Evolutionary conservation across 495 filamentous ascomycete genomes (phyloP).

Genomic region (Hypoxylon lienhwacheense): DNA sequence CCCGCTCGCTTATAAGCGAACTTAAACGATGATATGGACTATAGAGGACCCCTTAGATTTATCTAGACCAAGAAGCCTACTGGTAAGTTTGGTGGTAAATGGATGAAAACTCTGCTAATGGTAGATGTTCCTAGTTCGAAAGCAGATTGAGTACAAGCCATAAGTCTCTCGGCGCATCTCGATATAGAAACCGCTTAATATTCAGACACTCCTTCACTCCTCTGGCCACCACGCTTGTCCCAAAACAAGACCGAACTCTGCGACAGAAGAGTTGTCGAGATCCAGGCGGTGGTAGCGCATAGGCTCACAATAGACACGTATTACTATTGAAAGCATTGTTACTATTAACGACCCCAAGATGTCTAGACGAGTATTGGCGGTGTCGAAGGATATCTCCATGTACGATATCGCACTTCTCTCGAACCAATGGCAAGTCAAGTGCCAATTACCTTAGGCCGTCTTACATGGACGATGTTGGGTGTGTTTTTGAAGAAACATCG

Average conservation of each 20-base stretch:
- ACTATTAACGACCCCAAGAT: neutral
- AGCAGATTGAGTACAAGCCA: neutral
- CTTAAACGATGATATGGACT: no score
- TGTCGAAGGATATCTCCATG: neutral
- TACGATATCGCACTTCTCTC: neutral
- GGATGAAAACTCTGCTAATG: neutral
- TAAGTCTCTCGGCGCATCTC: neutral
- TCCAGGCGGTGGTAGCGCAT: neutral
- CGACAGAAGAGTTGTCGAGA: no score
- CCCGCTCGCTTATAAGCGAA: no score
- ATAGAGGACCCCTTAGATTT: no score
- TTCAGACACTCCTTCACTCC: slow-evolving; percentile 2
- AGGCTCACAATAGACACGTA: neutral
- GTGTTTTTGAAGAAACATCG: neutral
- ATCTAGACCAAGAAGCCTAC: no score
- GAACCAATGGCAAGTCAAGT: neutral
- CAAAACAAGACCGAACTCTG: no score
- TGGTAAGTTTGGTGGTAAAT: no score
- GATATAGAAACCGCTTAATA: neutral
- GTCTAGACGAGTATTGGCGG: neutral
- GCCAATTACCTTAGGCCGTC: slow-evolving; percentile 1
- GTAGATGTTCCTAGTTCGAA: neutral
- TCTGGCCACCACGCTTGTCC: no score
- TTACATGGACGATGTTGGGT: neutral
- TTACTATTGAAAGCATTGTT: neutral